phyloP scores from a whole-genome alignment of 441 rosid genomes.

The Arabidopsis lyrata region DNA sequence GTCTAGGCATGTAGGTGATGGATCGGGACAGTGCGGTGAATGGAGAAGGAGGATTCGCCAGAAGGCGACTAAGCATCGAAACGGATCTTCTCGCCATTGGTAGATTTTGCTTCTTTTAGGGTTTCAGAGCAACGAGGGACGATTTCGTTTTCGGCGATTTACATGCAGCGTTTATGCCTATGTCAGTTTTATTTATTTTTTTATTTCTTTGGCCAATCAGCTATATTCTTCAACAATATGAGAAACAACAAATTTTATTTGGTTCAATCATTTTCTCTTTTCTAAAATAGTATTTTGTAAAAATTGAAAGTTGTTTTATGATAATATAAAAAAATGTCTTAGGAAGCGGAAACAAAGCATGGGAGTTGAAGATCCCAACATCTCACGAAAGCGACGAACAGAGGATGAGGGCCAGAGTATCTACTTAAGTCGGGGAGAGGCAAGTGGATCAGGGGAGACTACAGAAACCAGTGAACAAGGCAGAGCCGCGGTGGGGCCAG shows the following conservation, averaged over 20 bases:
- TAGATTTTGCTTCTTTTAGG: conserved; percentile 1
- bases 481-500: too few species aligned
- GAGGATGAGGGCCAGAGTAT: too few species aligned
- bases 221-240: background rate
- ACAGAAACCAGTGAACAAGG: too few species aligned
- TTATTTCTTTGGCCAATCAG: background rate
- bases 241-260: background rate
- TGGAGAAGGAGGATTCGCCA: conserved; percentile 31
- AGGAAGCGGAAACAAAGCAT: too few species aligned
- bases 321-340: background rate
- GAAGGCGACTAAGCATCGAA: conserved; percentile 40
- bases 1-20: conserved; percentile 97
- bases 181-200: conserved; percentile 1
- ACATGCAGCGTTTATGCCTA: conserved; percentile 33
- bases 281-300: background rate
- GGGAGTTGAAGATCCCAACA: too few species aligned
- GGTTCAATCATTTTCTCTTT: background rate
- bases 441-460: too few species aligned
- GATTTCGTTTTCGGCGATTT: conserved; percentile 25
- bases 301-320: background rate
- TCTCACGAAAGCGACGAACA: too few species aligned
- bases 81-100: conserved; percentile 47
- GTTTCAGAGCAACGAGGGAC: conserved; percentile 20
- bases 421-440: too few species aligned
- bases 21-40: conserved; percentile 53